Evolutionary conservation across 192 early-diverging fungal genomes (phyloP), one percentile per base, ranked within the genome.

Genomic region (Coemansia sp.): DNA sequence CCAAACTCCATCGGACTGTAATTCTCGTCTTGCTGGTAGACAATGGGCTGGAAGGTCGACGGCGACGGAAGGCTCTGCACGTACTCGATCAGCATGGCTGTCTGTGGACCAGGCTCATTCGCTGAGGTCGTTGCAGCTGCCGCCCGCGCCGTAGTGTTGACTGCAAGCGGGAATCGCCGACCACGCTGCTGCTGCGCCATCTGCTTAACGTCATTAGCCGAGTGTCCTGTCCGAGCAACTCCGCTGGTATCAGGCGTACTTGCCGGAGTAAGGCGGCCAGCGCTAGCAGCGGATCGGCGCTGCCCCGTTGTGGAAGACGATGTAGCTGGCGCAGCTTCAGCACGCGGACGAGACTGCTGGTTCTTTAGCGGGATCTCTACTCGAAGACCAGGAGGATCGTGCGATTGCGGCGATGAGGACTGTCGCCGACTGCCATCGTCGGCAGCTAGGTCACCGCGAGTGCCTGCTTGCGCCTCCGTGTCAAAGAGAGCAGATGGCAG

Each of bases 1-100:
- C 87, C 87, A 81, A 92, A 92, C 38, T 90, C 90, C 61, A 94
- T 83, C 11, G 92, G 92, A 68, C 91, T 92, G n/a, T 87, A 90
- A 62, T 90, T 78, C 47, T 92, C 90, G 61, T 80, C 87, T 20
- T 87, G 85, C 58, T 92, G 89, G 67, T 91, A 92, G 52, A 94
- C 89, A 44, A 90, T 87, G 3, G 91, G 88, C 70, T 92, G 92
- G 71, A 92, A 92, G 0, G 89, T 86, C 8, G 89, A 91, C 15
- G 92, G 92, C 34, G 90, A 91, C 27, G 92, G 92, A 40, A 93
- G 76, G 70, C 89, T 92, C 70, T 91, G 90, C 66, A 78, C 81
- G 24, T 75, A 79, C 69, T 84, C 81, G 33, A 79, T 76, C 44
- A 84, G 87, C 64, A 91, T 84, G 11, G 90, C 91, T 5, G 92